Conservation (phyloP, 441 rosid species). For the Francoa sonchifolia region DNA sequence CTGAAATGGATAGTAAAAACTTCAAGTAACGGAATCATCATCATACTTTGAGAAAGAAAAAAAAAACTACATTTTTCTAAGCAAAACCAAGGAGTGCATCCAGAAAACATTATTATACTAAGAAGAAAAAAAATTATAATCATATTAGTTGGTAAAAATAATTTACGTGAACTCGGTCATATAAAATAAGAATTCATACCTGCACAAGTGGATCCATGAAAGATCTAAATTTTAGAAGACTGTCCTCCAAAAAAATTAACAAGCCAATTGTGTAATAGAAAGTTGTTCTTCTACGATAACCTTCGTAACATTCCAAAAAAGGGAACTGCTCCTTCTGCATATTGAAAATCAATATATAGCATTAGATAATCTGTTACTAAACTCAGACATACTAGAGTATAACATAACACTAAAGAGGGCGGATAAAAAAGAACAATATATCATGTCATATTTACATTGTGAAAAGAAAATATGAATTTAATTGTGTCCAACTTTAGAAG, state of each 20-base stretch:
- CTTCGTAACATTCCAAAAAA: slow-evolving; percentile 76
- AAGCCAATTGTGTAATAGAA: slow-evolving; percentile 93
- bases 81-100: no score
- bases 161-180: background rate
- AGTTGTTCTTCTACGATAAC: slow-evolving; percentile 96
- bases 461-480: slow-evolving; percentile 85
- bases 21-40: no score
- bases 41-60: no score
- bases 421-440: slow-evolving; percentile 11
- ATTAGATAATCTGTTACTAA: background rate
- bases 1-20: no score
- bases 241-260: slow-evolving; percentile 96
- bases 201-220: slow-evolving; percentile 90
- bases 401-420: no score
- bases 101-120: no score
- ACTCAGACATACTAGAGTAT: no score
- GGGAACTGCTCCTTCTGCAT: slow-evolving; percentile 96
- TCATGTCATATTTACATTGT: slow-evolving; percentile 51
- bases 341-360: slow-evolving; percentile 12
- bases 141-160: no score
- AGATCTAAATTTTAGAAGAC: slow-evolving; percentile 84
- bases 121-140: no score
- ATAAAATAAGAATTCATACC: slow-evolving; percentile 21
- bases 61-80: no score
- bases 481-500: slow-evolving; percentile 87